Percentiles rank a stretch among this genome's conserved stretches.
phyloP scores from a whole-genome alignment of 192 early-diverging fungal species.

The Backusella luteola region DNA sequence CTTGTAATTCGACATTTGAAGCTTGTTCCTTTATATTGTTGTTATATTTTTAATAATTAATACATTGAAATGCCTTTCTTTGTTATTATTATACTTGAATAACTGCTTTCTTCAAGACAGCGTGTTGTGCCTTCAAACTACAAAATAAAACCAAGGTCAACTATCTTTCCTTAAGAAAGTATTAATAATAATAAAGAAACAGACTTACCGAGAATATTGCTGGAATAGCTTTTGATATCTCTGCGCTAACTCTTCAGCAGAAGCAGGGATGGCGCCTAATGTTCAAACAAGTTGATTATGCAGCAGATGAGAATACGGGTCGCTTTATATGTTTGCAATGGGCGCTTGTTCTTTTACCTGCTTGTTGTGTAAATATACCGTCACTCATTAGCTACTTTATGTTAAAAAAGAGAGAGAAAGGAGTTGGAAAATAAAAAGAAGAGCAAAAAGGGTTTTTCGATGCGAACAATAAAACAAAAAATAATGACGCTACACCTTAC shows the following conservation, averaged over 20 bases:
- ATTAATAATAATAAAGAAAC: neutral
- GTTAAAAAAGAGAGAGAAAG: neutral
- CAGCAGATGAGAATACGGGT: neutral
- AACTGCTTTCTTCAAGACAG: constrained; percentile 57
- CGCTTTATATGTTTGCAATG: neutral
- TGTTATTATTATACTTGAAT: constrained; percentile 40
- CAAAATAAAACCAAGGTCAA: neutral
- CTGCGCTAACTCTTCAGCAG: constrained; percentile 53
- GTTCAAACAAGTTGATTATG: neutral
- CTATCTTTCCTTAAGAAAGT: neutral
- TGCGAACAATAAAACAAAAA: too few species aligned
- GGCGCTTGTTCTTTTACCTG: constrained; percentile 15
- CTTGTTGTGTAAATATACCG: constrained; percentile 21
- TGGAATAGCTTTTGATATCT: constrained; percentile 56
- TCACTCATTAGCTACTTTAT: constrained; percentile 21
- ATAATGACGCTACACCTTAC: too few species aligned
- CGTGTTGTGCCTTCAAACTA: constrained; percentile 55
- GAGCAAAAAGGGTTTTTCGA: neutral
- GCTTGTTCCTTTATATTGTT: constrained; percentile 51
- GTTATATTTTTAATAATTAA: neutral
- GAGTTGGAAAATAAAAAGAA: neutral
- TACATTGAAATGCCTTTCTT: neutral
- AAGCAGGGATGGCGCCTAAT: constrained; percentile 34
- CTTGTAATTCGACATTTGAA: constrained; percentile 45
- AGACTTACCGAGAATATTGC: constrained; percentile 50